Base-by-base conservation (phyloP, 208 protist species). In the Trypanosoma avium region DNA sequence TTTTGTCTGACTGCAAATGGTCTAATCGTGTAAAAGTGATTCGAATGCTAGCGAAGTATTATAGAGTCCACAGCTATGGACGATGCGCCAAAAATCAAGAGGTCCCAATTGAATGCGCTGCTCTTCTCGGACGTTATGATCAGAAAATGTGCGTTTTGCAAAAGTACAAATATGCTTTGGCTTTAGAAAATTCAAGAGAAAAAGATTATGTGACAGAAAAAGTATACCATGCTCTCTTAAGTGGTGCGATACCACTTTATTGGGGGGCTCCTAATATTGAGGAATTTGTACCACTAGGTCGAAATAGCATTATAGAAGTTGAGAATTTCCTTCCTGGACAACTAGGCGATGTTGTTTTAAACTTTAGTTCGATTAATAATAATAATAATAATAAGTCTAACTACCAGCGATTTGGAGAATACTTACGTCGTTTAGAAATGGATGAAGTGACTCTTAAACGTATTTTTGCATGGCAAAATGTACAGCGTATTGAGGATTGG, bases 141-240 rank as follows among this genome's bases (percentile, higher is more conserved):
- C 52, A 57, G 35, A 57, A 42, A n/a, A 30, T 57, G 24, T 85
- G 72, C 48, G 53, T 86, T 3, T 71, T 79, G 27, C 54, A 62
- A 9, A 45, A 69, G 30, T 86, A 86, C 66, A 57, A 61, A 27
- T 89, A 80, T 60, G 50, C 60, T 22, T 27, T 84, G 0, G 48
- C 61, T 48, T 49, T 80, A 1, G 82, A 89, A 49, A 89, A 89
- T 61, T 70, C 70, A 21, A 12, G 67, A 1, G 82, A 81, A 35
- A 50, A 53, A 10, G 79, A 77, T 62, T 86, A 89, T 72, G 79
- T 89, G 49, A 82, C 82, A 32, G 82, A 89, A 48, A 89, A 89
- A 53, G 63, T 89, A 2, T 89, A 80, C 77, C 77, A 89, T 43
- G 79, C 70, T 8, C 73, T 89, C 22, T 33, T 77, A 9, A 55